Percentiles rank a stretch among this genome's conserved stretches.
phyloP scores from a whole-genome alignment of 164 flowering plant species.

The Vitis amurensis region DNA sequence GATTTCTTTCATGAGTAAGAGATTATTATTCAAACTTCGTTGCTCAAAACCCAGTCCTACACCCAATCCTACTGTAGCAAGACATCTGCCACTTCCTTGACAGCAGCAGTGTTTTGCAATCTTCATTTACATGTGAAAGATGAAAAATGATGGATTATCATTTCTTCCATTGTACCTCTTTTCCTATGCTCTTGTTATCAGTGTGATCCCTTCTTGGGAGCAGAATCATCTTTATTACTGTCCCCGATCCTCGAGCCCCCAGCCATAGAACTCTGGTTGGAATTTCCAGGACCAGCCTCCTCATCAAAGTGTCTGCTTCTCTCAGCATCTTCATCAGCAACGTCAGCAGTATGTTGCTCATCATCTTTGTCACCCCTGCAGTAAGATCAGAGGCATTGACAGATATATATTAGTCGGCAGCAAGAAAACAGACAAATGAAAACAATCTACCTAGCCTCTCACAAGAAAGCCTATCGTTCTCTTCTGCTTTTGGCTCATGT shows the following conservation, averaged over 20 bases:
- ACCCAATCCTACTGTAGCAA: background rate
- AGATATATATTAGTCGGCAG: background rate
- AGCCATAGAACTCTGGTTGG: constrained; percentile 17
- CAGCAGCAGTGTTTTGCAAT: background rate
- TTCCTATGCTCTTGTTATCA: constrained; percentile 14
- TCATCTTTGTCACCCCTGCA: constrained; percentile 58
- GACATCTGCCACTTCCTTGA: background rate
- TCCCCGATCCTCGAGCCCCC: constrained; percentile 30
- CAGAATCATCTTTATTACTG: constrained; percentile 21
- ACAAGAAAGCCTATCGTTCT: too few species aligned
- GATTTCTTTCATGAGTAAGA: background rate
- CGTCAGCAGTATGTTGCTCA: constrained; percentile 34
- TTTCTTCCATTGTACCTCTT: constrained; percentile 13
- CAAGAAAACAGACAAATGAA: too few species aligned
- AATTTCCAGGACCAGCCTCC: constrained; percentile 34
- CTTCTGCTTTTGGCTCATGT: too few species aligned
- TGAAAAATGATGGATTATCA: background rate
- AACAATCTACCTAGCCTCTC: too few species aligned
- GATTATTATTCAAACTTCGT: background rate
- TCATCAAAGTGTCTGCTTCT: constrained; percentile 43
- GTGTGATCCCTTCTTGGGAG: constrained; percentile 5
- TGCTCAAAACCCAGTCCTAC: too few species aligned
- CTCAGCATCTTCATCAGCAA: constrained; percentile 35
- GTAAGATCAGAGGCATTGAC: background rate
- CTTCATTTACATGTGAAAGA: too few species aligned